Evolutionary conservation across 257 asterid genomes (phyloP), one percentile per base, ranked within the genome.

Genomic region (Verbascum thapsus): DNA sequence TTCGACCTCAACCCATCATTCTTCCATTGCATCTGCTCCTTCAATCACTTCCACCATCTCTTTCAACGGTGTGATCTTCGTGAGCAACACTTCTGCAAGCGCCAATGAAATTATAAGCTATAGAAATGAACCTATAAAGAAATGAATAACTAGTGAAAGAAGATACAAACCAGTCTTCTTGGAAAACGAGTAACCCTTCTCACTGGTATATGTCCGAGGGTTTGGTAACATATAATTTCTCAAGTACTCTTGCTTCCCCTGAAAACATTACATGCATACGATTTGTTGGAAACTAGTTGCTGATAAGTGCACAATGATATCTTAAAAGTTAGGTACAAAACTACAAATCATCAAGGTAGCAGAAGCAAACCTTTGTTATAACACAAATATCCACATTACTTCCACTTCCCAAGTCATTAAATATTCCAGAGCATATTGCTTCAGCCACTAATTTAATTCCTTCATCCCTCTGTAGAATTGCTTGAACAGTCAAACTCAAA

Each of bases 371-470:
- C 91, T 86, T 77, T 39, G 91, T 83, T 52, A 84, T 68, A 3
- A 86, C 85, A 61, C 95, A 86, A 67, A 86, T 73, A 59, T 86
- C 95, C 0, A 86, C 95, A 11, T 86, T 86, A 68, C 91, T 83
- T 64, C 95, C 91, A 84, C 95, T 86, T 74, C 95, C 95, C 80
- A 84, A 77, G 71, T 84, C 94, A 20, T 86, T 86, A 61, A 86
- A 86, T 50, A 86, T 75, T 49, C 91, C 95, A 20, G 88, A 80
- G 75, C 79, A 64, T 58, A 83, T 84, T 63, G 95, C 95, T 71
- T 86, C 89, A 42, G 84, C 79, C n/a, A 86, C 95, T 43, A 86
- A 62, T 34, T 76, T 71, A 37, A 86, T 61, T 53, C 95, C 91
- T 74, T 86, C 95, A 30, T 81, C 86, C 77, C 75, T 80, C 95